Conservation (phyloP, 208 protist genomes). For the Lotmaria passim region DNA sequence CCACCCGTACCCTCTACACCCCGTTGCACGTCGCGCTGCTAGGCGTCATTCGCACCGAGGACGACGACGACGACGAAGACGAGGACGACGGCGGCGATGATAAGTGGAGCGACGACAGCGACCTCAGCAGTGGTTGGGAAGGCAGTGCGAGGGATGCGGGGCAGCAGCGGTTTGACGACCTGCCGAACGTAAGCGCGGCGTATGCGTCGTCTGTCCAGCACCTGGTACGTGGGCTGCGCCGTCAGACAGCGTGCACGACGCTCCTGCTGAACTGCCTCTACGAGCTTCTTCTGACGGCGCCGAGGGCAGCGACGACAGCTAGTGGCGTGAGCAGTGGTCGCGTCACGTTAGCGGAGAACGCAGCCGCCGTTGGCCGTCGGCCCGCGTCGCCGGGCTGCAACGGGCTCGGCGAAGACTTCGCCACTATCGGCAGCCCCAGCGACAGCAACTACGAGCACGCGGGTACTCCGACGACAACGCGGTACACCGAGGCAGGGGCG, state of each 20-base stretch:
- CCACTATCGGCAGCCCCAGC: not conserved
- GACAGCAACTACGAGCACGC: not conserved
- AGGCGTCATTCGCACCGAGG: slow-evolving; percentile 49
- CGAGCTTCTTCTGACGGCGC: slow-evolving; percentile 27
- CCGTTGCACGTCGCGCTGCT: slow-evolving; percentile 74
- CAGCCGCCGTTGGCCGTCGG: not conserved
- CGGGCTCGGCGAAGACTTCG: not conserved
- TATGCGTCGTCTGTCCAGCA: not conserved
- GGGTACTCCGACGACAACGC: not conserved
- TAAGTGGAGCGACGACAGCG: not conserved
- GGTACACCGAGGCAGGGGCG: not conserved
- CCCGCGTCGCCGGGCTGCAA: not conserved
- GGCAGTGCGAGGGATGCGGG: slow-evolving; percentile 3
- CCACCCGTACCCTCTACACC: slow-evolving; percentile 59
- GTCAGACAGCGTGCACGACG: slow-evolving; percentile 35
- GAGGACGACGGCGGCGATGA: not conserved
- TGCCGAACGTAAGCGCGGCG: not conserved
- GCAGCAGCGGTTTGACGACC: not conserved
- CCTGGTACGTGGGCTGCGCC: slow-evolving; percentile 19
- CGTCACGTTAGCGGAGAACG: not conserved
- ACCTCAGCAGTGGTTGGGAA: not conserved
- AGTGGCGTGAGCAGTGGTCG: not conserved
- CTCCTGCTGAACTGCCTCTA: slow-evolving; percentile 57
- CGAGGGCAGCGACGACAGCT: not conserved
- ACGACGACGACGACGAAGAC: slow-evolving; percentile 20